phyloP scores from a whole-genome alignment of 2,329 filamentous ascomycete genomes.

The Cryphonectria naterciae region DNA sequence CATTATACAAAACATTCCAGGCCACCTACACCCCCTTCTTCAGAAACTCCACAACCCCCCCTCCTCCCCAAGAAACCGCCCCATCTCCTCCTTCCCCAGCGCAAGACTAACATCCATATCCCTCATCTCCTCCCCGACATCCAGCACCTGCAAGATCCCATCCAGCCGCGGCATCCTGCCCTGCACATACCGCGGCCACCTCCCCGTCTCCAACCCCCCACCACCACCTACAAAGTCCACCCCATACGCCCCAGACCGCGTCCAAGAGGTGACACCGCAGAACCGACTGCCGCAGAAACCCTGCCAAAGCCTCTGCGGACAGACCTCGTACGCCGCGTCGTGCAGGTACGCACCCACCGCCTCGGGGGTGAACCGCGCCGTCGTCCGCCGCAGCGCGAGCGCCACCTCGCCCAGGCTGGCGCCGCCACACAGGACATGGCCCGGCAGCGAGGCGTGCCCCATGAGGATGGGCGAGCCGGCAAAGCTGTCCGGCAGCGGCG shows the following conservation, averaged over 20 bases:
- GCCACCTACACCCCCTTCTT: neutral
- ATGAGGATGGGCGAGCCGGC: constrained; percentile 50
- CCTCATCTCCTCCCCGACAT: constrained; percentile 37
- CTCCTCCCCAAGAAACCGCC: constrained; percentile 38
- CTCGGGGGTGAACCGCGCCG: constrained; percentile 43
- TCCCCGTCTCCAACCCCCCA: constrained; percentile 1
- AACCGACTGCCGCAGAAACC: constrained; percentile 48
- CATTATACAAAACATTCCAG: neutral
- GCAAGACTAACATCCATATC: constrained; percentile 42
- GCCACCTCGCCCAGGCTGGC: constrained; percentile 34
- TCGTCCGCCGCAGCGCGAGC: constrained; percentile 39
- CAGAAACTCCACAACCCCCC: constrained; percentile 15
- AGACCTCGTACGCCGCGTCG: constrained; percentile 46
- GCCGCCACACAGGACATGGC: neutral
- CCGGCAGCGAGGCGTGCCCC: constrained; percentile 38
- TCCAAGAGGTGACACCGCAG: constrained; percentile 50
- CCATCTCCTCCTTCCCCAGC: constrained; percentile 37
- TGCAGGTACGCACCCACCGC: constrained; percentile 47
- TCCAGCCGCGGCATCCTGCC: constrained; percentile 47
- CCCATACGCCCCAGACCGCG: constrained; percentile 42
- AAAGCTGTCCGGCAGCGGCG: constrained; percentile 45
- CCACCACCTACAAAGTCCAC: constrained; percentile 43
- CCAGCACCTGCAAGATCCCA: constrained; percentile 48
- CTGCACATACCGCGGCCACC: constrained; percentile 43
- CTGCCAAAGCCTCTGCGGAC: constrained; percentile 53